Conservation (phyloP, 345 rosid genomes). For the Ceriops decandra region DNA sequence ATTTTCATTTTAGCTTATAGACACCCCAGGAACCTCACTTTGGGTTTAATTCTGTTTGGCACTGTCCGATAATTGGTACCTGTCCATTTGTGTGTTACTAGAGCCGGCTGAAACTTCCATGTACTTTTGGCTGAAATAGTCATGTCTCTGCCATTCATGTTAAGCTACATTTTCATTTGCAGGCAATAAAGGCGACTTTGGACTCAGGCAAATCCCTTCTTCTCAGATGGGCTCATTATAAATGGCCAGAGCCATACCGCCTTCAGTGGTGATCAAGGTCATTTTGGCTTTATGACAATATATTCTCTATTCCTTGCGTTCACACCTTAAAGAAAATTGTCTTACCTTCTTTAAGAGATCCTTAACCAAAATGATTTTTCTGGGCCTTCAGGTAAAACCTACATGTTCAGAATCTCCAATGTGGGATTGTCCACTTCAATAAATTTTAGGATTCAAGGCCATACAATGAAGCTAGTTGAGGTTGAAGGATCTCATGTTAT, state of each 20-base stretch:
- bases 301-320: not conserved
- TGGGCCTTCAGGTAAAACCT: constrained; percentile 63
- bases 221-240: constrained; percentile 43
- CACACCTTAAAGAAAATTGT: not conserved
- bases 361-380: constrained; percentile 7
- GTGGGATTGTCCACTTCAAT: constrained; percentile 63
- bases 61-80: too few species aligned
- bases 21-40: too few species aligned
- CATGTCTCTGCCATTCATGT: not conserved
- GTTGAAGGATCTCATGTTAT: constrained; percentile 85
- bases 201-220: constrained; percentile 67
- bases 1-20: too few species aligned
- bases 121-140: not conserved
- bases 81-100: too few species aligned
- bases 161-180: constrained; percentile 16
- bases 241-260: constrained; percentile 36
- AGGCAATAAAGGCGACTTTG: constrained; percentile 46
- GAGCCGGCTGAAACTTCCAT: too few species aligned
- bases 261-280: constrained; percentile 39
- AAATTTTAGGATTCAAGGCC: constrained; percentile 88
- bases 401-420: constrained; percentile 83
- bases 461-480: constrained; percentile 71
- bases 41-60: too few species aligned
- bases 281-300: not conserved
- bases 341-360: not conserved